phyloP scores from a whole-genome alignment of 345 rosid genomes.

The Toxicodendron radicans region DNA sequence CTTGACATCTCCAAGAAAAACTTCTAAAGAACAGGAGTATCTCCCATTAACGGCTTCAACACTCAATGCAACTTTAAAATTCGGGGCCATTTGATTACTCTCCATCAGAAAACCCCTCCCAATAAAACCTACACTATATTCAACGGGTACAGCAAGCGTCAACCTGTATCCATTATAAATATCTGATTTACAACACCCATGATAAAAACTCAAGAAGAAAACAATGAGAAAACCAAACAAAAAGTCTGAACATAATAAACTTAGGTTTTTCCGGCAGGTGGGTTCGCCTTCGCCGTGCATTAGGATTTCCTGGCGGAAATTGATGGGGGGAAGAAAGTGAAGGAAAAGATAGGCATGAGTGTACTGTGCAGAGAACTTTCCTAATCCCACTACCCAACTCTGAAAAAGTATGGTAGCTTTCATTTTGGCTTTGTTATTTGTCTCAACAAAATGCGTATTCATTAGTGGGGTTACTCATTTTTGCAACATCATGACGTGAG shows the following conservation, averaged over 20 bases:
- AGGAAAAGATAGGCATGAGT: constrained; percentile 30
- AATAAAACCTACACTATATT: constrained; percentile 43
- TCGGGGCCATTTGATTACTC: constrained; percentile 36
- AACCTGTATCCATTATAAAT: constrained; percentile 48
- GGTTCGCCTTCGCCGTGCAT: constrained; percentile 8
- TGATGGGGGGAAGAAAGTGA: constrained; percentile 18
- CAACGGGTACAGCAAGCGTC: constrained; percentile 53
- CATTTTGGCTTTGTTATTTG: constrained; percentile 25
- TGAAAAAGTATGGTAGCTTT: constrained; percentile 36
- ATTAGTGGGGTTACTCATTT: constrained; percentile 31
- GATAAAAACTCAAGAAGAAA: constrained; percentile 17
- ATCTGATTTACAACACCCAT: constrained; percentile 47
- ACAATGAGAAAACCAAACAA: constrained; percentile 26
- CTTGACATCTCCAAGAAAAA: constrained; percentile 75
- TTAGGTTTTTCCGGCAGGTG: background rate
- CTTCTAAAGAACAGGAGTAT: constrained; percentile 66
- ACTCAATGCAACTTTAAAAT: constrained; percentile 63
- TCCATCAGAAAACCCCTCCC: constrained; percentile 77
- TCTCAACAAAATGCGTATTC: constrained; percentile 16
- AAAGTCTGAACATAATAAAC: constrained; percentile 4
- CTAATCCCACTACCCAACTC: constrained; percentile 29
- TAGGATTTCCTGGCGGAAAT: constrained; percentile 15
- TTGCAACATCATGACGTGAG: constrained; percentile 14
- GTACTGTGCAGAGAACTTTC: constrained; percentile 17
- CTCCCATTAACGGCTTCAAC: constrained; percentile 54